These are phyloP conservation scores for Penstemon eatonii DNA, from an alignment of 257 asterid genomes.

Conservation along the genomic window DNA sequence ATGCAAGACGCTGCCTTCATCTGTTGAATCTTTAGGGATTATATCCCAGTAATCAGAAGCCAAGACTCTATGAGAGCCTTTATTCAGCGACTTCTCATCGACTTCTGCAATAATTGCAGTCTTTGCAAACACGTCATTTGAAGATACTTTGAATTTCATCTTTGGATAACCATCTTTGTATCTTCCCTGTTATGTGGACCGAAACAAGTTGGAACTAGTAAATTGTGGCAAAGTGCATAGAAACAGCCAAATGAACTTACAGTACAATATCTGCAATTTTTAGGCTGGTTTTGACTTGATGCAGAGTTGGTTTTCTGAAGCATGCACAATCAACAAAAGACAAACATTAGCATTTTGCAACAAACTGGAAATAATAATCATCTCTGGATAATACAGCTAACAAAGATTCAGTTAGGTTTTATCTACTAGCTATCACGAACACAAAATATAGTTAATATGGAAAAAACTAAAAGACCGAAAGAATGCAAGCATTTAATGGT, in stretches of 20 bases:
- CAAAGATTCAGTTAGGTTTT: background rate
- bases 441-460: background rate
- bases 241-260: slow-evolving; percentile 55
- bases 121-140: slow-evolving; percentile 67
- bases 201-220: slow-evolving; percentile 34
- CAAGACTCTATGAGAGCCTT: slow-evolving; percentile 30
- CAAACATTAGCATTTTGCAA: slow-evolving; percentile 29
- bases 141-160: slow-evolving; percentile 73
- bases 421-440: slow-evolving; percentile 1
- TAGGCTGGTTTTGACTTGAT: slow-evolving; percentile 33
- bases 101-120: slow-evolving; percentile 78
- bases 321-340: slow-evolving; percentile 36
- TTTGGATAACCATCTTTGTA: slow-evolving; percentile 57
- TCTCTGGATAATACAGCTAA: slow-evolving; percentile 8
- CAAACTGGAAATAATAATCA: slow-evolving; percentile 16
- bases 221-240: slow-evolving; percentile 21
- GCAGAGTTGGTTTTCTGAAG: slow-evolving; percentile 47
- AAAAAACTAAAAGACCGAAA: background rate
- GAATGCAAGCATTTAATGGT: background rate
- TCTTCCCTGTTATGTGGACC: slow-evolving; percentile 58
- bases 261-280: slow-evolving; percentile 72
- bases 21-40: slow-evolving; percentile 60
- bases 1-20: slow-evolving; percentile 35
- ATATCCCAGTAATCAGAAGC: slow-evolving; percentile 89
- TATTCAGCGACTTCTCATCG: slow-evolving; percentile 33